These are phyloP conservation scores for Clarkia xantiana DNA, from an alignment of 345 rosid genomes.

Conservation along the genomic window DNA sequence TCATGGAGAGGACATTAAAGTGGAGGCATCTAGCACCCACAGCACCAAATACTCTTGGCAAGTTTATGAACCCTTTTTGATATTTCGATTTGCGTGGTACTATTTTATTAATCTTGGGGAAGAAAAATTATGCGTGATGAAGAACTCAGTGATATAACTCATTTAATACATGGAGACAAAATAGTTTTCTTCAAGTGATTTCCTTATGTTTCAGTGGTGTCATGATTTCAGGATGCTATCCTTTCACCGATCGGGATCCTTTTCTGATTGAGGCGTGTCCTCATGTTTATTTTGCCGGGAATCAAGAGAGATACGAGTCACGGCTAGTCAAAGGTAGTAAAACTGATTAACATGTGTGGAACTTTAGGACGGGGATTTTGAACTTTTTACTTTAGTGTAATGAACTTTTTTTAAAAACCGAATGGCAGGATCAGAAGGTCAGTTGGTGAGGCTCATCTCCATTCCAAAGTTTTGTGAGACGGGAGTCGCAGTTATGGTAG, in stretches of 20 bases:
- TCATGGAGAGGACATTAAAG: conserved; percentile 76
- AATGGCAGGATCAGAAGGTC: conserved; percentile 69
- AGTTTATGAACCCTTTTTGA: neutral
- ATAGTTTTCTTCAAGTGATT: neutral
- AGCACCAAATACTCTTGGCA: conserved; percentile 93
- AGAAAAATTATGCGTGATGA: neutral
- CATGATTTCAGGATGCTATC: conserved; percentile 66
- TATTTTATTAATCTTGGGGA: neutral
- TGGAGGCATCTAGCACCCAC: conserved; percentile 99
- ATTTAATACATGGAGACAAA: neutral
- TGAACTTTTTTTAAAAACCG: too few relatives aligned
- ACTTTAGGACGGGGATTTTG: too few relatives aligned
- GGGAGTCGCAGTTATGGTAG: conserved; percentile 75
- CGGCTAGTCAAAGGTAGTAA: conserved; percentile 43
- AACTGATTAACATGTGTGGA: too few relatives aligned
- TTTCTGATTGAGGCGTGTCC: conserved; percentile 87
- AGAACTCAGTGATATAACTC: neutral
- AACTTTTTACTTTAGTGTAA: too few relatives aligned
- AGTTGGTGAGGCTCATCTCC: conserved; percentile 52
- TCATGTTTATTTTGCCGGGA: conserved; percentile 83
- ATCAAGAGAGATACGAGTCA: conserved; percentile 61
- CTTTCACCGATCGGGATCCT: conserved; percentile 89
- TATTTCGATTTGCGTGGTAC: neutral
- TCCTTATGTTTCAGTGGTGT: neutral
- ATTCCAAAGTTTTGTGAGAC: conserved; percentile 27